Evolutionary conservation across 257 asterid genomes (phyloP), one percentile per base, ranked within the genome.

Genomic region (Marsdenia floribunda): DNA sequence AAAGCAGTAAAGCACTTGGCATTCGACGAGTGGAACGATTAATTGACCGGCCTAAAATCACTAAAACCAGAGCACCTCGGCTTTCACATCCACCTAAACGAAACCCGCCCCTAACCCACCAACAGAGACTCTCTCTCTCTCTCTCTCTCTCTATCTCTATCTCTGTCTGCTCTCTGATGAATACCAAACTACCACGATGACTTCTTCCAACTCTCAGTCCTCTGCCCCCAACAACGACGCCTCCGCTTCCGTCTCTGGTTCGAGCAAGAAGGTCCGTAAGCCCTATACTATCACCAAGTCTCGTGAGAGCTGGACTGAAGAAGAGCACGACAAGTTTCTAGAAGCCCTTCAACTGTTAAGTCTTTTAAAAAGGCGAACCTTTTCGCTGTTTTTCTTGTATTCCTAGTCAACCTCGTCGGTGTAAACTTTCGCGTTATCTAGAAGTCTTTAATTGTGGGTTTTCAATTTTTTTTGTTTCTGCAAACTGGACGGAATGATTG

Each of bases 231-330:
- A 73, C 83, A 6, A 74, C 76, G 50, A 68, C 80, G 7, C 70
- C 64, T 73, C 73, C 26, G 70, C 79, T 59, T 3, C 87, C 46
- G 12, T 77, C 68, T 2, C 87, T 68, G 81, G 74, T 19, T 86
- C 88, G 13, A 82, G 85, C 26, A 91, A 91, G 90, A 91, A 90
- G 82, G 76, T 90, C 65, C 79, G 97, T 2, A 91, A 91, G 77
- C 96, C 97, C 3, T 91, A 91, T 88, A 91, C 97, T 79, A 91
- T 91, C 63, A 88, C 94, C 67, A 91, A 91, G 89, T 91, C 96
- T 70, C 85, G 97, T 73, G 95, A 91, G 79, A 91, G 96, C 84
- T 91, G 97, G 97, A 88, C 90, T 2, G 97, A 90, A 26, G 97
- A 91, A 80, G 97, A 91, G 82, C 97, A 91, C 77, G 96, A 91